Evolutionary conservation across 176 grass and related monocot genomes (phyloP).

Genomic region (Rhipidocladum racemiflorum): DNA sequence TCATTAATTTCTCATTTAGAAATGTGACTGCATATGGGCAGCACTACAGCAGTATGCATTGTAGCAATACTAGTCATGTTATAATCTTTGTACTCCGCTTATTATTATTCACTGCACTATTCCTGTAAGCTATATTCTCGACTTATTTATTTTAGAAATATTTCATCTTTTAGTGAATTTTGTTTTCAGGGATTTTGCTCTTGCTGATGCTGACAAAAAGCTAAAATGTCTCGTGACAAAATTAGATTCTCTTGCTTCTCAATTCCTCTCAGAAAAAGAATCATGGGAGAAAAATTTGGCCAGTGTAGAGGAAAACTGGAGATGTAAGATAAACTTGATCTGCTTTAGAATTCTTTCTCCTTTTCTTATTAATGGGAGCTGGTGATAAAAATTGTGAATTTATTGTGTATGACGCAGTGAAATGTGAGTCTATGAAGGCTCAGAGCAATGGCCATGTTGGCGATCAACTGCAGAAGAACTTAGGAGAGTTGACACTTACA

Average conservation of each 20-base stretch:
- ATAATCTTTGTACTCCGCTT: neutral
- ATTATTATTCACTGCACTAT: neutral
- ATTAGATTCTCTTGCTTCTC: constrained; percentile 66
- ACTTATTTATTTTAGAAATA: constrained; percentile 1
- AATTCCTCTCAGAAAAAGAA: constrained; percentile 78
- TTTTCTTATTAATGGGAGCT: neutral
- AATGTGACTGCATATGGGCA: neutral
- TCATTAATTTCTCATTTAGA: neutral
- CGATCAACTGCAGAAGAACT: constrained; percentile 73
- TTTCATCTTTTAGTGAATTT: constrained; percentile 26
- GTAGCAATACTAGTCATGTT: neutral
- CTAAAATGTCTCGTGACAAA: constrained; percentile 62
- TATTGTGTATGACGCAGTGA: constrained; percentile 56
- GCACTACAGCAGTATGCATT: constrained; percentile 1
- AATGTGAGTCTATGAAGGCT: constrained; percentile 67
- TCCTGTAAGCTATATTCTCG: constrained; percentile 15
- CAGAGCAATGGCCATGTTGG: constrained; percentile 62
- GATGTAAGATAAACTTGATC: constrained; percentile 52
- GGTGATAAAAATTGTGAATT: constrained; percentile 11
- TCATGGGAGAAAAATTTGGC: constrained; percentile 73
- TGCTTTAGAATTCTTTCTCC: constrained; percentile 13
- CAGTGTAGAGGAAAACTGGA: constrained; percentile 88
- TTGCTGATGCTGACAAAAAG: constrained; percentile 66
- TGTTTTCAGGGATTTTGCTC: constrained; percentile 66
- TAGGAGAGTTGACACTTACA: constrained; percentile 63